These are phyloP conservation scores for Cryptosporidium muris DNA, from an alignment of 169 alveolate species.

Conservation along the genomic window DNA sequence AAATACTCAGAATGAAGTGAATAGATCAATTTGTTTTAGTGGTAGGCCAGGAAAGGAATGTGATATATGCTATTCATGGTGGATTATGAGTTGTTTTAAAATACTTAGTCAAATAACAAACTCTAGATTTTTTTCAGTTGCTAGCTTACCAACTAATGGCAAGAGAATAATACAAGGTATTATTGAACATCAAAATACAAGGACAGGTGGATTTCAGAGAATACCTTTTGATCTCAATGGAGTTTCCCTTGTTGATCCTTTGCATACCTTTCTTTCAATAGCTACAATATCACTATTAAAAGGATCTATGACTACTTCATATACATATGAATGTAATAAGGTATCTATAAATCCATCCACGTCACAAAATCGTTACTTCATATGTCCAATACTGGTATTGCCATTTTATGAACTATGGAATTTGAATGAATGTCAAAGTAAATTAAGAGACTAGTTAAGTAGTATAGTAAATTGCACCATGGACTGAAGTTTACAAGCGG, in stretches of 20 bases:
- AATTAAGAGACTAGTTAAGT: no score
- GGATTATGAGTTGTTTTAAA: constrained; percentile 75
- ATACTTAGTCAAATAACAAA: constrained; percentile 33
- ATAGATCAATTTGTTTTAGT: constrained; percentile 66
- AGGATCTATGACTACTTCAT: no score
- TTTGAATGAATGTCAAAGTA: no score
- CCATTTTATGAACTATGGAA: no score
- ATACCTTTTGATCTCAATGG: constrained; percentile 20
- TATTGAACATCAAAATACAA: constrained; percentile 35
- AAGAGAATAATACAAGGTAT: constrained; percentile 11
- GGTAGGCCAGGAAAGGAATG: constrained; percentile 76
- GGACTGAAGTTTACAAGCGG: no score
- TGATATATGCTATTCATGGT: constrained; percentile 77
- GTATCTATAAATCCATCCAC: no score
- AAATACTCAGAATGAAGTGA: neutral
- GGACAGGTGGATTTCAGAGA: constrained; percentile 61
- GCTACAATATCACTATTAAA: constrained; percentile 71
- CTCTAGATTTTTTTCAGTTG: neutral
- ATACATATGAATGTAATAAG: no score
- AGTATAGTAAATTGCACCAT: neutral
- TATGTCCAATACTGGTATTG: no score
- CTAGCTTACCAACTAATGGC: neutral
- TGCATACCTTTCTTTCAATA: constrained; percentile 77
- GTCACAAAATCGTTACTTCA: no score
- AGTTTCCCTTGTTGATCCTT: constrained; percentile 74